Conservation (phyloP, 192 early-diverging fungal genomes). For the Funneliformis geosporum region DNA sequence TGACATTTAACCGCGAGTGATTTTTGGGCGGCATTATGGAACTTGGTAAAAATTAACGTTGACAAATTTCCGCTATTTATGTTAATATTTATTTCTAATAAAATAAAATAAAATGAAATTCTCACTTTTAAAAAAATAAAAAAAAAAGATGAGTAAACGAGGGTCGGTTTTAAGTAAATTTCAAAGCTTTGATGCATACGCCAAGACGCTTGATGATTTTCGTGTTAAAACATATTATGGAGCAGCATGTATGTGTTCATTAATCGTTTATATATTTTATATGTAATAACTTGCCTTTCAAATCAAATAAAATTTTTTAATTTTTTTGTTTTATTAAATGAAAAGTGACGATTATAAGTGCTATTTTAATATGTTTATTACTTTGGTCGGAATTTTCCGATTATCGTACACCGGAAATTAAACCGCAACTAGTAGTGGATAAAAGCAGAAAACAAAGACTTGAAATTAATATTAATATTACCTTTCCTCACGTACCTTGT, state of each 20-base stretch:
- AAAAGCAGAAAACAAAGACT: slow-evolving; percentile 85
- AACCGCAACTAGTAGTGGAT: slow-evolving; percentile 82
- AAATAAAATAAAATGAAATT: no score
- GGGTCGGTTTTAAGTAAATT: slow-evolving; percentile 53
- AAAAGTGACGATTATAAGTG: slow-evolving; percentile 77
- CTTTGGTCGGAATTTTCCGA: slow-evolving; percentile 81
- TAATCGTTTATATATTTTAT: slow-evolving; percentile 43
- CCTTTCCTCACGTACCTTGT: slow-evolving; percentile 90
- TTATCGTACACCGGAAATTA: slow-evolving; percentile 66
- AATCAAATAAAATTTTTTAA: not conserved
- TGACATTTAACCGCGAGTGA: no score
- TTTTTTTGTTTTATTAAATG: not conserved
- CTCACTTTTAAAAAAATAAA: not conserved
- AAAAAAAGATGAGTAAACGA: slow-evolving; percentile 16
- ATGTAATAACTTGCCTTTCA: no score
- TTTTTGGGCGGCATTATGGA: no score
- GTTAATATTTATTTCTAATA: no score
- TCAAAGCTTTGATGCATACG: slow-evolving; percentile 83
- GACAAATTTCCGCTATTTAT: no score
- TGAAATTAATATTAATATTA: slow-evolving; percentile 86
- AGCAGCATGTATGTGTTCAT: slow-evolving; percentile 56
- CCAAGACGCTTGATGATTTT: slow-evolving; percentile 97
- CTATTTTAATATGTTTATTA: slow-evolving; percentile 73
- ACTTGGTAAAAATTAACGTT: no score
- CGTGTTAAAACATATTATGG: slow-evolving; percentile 78